These are phyloP conservation scores for Lentithecium fluviatile DNA, from an alignment of 495 filamentous ascomycete genomes.

Conservation along the genomic window DNA sequence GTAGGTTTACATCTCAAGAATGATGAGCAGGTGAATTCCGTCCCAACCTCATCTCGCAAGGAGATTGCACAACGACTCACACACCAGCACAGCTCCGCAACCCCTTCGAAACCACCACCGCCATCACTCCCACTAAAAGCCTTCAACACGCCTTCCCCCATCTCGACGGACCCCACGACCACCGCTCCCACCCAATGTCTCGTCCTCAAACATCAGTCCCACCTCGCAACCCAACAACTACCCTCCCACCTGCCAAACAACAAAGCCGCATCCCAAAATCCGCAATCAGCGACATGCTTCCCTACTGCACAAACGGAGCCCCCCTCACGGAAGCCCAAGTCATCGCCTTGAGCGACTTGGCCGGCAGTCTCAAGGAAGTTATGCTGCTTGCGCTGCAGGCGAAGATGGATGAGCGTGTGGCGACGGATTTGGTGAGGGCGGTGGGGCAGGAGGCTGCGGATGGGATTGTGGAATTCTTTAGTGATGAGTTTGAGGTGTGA, in stretches of 20 bases:
- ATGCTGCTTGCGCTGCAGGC: constrained; percentile 14
- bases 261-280: background rate
- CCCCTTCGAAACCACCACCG: no score
- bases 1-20: no score
- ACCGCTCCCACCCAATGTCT: no score
- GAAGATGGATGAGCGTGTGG: constrained; percentile 11
- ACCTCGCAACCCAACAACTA: background rate
- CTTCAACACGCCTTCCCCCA: no score
- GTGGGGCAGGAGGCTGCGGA: constrained; percentile 32
- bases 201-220: background rate
- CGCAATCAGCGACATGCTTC: constrained; percentile 32
- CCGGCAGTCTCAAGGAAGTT: constrained; percentile 18
- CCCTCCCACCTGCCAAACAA: background rate
- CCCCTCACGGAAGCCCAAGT: constrained; percentile 34
- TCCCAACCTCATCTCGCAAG: no score
- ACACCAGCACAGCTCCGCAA: no score
- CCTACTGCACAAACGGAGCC: constrained; percentile 33
- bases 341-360: constrained; percentile 35
- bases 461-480: constrained; percentile 38
- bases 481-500: constrained; percentile 31
- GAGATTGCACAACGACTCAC: no score
- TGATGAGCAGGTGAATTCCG: no score
- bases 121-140: no score
- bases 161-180: no score
- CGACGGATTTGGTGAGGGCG: constrained; percentile 15